Evolutionary conservation across 768 basidiomycete species (phyloP), one percentile per base, ranked within the genome.

Genomic region (Calvatia gigantea): DNA sequence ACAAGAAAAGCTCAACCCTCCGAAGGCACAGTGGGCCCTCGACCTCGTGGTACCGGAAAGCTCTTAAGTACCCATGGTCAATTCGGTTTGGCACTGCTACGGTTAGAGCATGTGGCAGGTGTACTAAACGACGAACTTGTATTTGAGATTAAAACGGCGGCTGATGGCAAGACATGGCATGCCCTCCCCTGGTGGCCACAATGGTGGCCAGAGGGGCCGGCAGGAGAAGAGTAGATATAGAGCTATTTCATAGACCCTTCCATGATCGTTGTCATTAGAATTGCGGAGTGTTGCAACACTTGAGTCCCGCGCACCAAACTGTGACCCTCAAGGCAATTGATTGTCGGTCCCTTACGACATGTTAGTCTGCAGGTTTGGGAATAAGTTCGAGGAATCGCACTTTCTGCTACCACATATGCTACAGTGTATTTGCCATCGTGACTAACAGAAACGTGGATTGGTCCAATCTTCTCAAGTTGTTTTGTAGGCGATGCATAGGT

Each of bases 341-440:
- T 9, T 9, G 21, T 14, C 9, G 2, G 29, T 6, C 9, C 46
- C 29, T 48, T n/a, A 9, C n/a, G 32, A 33, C 17, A 27, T 25
- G n/a, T 48, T 17, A 48, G 46, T 19, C 31, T 19, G 12, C 23
- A 15, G 14, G 14, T 43, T 25, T 15, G 17, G 17, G n/a, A 11
- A 28, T n/a, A n/a, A 31, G 23, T 5, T 15, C 7, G 33, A 39
- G 23, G 39, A 33, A 41, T 14, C 39, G n/a, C 41, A 67, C 69
- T 67, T 70, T 91, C 86, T 29, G 82, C 78, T 23, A 87, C 57
- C 25, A 94, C 89, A 15, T 81, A 80, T 12, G 88, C 78, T 53
- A 85, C 74, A 12, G 90, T 76, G 65, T 91, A 88, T 38, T 89
- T 87, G 9, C 86, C 88, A 61, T 94, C 92, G 60, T 94, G 92